Conservation (phyloP, 2,329 filamentous ascomycete species). For the Cytospora schulzeri region DNA sequence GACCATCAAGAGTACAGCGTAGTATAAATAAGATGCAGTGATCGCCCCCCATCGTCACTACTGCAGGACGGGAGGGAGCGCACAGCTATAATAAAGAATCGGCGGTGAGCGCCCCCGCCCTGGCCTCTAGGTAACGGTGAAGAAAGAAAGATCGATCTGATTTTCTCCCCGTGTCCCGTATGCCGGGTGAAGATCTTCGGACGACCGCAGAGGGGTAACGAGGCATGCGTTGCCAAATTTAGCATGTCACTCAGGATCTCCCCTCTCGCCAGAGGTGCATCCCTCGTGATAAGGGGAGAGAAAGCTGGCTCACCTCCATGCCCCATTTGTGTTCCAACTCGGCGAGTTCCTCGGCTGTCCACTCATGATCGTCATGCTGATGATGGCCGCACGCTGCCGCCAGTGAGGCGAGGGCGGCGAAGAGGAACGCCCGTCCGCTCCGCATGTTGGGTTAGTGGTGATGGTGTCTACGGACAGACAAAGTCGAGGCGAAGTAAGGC, state of each 20-base stretch:
- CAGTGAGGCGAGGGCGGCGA: conserved; percentile 31
- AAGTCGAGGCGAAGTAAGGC: neutral
- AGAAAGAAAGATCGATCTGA: conserved; percentile 19
- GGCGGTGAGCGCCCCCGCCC: conserved; percentile 17
- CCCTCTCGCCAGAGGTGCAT: neutral
- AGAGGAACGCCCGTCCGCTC: conserved; percentile 28
- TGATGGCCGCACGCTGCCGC: conserved; percentile 37
- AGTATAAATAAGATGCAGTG: neutral
- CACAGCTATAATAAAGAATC: conserved; percentile 14
- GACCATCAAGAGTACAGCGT: neutral
- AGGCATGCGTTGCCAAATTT: conserved; percentile 7
- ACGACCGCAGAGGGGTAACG: conserved; percentile 9
- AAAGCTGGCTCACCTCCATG: conserved; percentile 48
- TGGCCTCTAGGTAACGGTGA: neutral
- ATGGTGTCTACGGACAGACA: neutral
- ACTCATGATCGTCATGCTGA: conserved; percentile 45
- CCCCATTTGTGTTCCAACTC: conserved; percentile 62
- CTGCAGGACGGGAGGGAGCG: conserved; percentile 17
- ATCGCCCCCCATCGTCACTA: conserved; percentile 8
- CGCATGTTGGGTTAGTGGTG: conserved; percentile 32
- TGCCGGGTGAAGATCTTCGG: conserved; percentile 6
- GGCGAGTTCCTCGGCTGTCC: conserved; percentile 52
- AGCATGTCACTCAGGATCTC: neutral
- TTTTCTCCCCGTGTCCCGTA: neutral
- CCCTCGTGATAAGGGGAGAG: neutral